These are phyloP conservation scores for Exophiala aquamarina DNA, from an alignment of 2,329 filamentous ascomycete species.

Conservation along the genomic window DNA sequence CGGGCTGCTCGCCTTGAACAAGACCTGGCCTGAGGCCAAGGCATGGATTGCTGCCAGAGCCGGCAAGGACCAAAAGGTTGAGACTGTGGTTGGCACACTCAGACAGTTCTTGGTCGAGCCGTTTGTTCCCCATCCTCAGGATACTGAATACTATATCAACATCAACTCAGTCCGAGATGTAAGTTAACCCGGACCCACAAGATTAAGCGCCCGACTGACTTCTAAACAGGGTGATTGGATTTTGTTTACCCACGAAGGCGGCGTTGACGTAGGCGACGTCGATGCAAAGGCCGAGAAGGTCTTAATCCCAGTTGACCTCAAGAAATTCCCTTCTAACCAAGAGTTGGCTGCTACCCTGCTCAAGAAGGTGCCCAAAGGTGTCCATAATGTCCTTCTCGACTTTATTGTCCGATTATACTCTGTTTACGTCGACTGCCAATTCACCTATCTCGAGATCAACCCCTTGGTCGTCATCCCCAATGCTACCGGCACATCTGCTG, in stretches of 20 bases:
- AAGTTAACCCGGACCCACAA: constrained; percentile 49
- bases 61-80: constrained; percentile 88
- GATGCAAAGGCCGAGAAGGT: constrained; percentile 99
- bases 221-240: constrained; percentile 88
- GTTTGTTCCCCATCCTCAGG: constrained; percentile 91
- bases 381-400: constrained; percentile 98
- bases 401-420: constrained; percentile 98
- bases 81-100: constrained; percentile 83
- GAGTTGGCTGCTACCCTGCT: constrained; percentile 82
- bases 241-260: constrained; percentile 98
- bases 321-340: constrained; percentile 93
- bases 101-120: constrained; percentile 98
- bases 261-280: constrained; percentile 99
- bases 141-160: constrained; percentile 99
- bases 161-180: constrained; percentile 99
- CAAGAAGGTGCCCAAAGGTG: constrained; percentile 88
- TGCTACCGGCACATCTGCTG: constrained; percentile 83
- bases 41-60: constrained; percentile 92
- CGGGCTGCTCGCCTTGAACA: constrained; percentile 92
- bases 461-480: constrained; percentile 97
- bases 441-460: constrained; percentile 99
- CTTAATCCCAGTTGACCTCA: constrained; percentile 91
- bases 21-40: constrained; percentile 91
- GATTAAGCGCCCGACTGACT: constrained; percentile 14
- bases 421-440: constrained; percentile 99